Evolutionary conservation across 768 basidiomycete genomes (phyloP).

Genomic region (Arthromyces matolae): DNA sequence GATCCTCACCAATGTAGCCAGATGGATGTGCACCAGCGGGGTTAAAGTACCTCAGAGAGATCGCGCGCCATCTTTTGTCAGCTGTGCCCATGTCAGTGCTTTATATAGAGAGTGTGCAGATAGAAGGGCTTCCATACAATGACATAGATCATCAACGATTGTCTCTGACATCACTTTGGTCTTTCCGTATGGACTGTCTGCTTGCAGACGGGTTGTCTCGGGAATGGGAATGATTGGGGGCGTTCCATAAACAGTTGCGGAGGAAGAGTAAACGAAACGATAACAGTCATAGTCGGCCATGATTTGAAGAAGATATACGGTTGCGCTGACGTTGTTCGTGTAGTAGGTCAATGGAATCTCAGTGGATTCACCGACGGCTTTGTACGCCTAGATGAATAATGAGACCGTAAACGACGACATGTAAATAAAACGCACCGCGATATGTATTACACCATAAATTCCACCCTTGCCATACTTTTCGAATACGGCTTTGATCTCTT

Average conservation of each 20-base stretch:
- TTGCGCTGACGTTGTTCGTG: constrained; percentile 88
- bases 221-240: constrained; percentile 92
- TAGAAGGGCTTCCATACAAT: constrained; percentile 43
- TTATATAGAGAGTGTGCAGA: constrained; percentile 1
- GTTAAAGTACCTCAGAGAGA: constrained; percentile 97
- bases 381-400: constrained; percentile 67
- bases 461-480: constrained; percentile 82
- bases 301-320: constrained; percentile 77
- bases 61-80: constrained; percentile 70
- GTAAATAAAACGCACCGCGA: constrained; percentile 57
- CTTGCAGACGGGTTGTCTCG: constrained; percentile 81
- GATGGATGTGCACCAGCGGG: constrained; percentile 99
- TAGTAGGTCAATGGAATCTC: constrained; percentile 94
- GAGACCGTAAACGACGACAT: neutral
- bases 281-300: constrained; percentile 84
- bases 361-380: constrained; percentile 95
- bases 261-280: constrained; percentile 94
- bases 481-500: constrained; percentile 75
- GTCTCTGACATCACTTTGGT: constrained; percentile 96
- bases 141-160: constrained; percentile 84
- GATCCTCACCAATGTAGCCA: constrained; percentile 93
- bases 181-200: constrained; percentile 91
- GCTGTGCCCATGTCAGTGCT: constrained; percentile 38
- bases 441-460: constrained; percentile 95
- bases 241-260: constrained; percentile 96